A percentile compares a stretch with the other conserved stretches of the same genome.
These are phyloP conservation scores for Balansia obtecta DNA, from an alignment of 2,329 filamentous ascomycete species.

Conservation along the genomic window DNA sequence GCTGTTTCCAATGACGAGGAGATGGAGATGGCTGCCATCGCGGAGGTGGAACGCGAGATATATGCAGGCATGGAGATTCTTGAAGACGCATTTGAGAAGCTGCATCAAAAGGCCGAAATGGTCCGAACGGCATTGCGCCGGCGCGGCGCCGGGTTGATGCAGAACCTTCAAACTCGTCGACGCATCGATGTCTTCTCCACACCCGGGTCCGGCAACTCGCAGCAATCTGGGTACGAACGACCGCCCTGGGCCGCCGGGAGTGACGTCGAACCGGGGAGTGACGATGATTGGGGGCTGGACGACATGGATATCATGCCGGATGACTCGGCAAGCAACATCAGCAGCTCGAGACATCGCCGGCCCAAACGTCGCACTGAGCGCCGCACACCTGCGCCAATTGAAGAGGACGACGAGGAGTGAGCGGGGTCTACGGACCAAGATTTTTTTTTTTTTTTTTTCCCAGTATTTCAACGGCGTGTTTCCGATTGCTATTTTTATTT, in stretches of 20 bases:
- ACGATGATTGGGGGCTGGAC: conserved; percentile 47
- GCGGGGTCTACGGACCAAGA: no score
- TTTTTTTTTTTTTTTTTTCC: no score
- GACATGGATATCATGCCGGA: conserved; percentile 58
- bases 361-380: conserved; percentile 57
- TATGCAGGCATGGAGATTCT: conserved; percentile 88
- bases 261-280: conserved; percentile 36
- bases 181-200: conserved; percentile 43
- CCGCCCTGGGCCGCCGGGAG: conserved; percentile 25
- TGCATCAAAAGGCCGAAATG: conserved; percentile 75
- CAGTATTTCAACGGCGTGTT: background rate
- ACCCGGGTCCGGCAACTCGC: conserved; percentile 33
- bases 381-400: conserved; percentile 59
- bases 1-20: conserved; percentile 86
- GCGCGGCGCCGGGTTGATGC: conserved; percentile 64
- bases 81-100: conserved; percentile 83
- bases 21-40: conserved; percentile 77
- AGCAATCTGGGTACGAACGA: conserved; percentile 32
- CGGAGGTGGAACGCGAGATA: conserved; percentile 86
- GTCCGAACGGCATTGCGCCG: conserved; percentile 71
- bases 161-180: conserved; percentile 47
- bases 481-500: background rate
- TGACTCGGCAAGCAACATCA: conserved; percentile 71
- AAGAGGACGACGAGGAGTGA: conserved; percentile 58
- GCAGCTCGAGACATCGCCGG: conserved; percentile 53